These are phyloP conservation scores for Colletotrichum lentis DNA, from an alignment of 2,329 filamentous ascomycete genomes.

Conservation along the genomic window DNA sequence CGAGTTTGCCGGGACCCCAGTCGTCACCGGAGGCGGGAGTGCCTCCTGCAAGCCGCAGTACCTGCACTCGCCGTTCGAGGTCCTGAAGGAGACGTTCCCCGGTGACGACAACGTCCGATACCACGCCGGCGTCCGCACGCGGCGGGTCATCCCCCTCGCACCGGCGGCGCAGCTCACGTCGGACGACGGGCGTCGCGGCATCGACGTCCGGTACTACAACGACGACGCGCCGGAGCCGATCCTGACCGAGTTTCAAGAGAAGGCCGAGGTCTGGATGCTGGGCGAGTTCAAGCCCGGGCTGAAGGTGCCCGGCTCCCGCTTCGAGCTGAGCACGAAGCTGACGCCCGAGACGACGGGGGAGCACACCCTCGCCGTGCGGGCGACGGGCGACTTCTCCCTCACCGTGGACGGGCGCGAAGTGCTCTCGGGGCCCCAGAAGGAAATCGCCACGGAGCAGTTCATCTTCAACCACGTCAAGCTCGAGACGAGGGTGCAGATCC, in stretches of 20 bases:
- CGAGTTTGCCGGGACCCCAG: constrained; percentile 23
- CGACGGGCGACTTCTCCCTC: constrained; percentile 34
- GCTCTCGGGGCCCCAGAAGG: constrained; percentile 27
- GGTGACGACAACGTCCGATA: not conserved
- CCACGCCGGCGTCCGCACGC: constrained; percentile 28
- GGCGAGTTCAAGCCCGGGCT: constrained; percentile 38
- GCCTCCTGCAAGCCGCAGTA: constrained; percentile 37
- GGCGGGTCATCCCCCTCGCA: constrained; percentile 35
- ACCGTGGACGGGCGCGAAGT: constrained; percentile 34
- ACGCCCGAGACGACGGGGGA: constrained; percentile 32
- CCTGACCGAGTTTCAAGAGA: constrained; percentile 35
- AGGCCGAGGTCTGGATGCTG: constrained; percentile 39
- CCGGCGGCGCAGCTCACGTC: constrained; percentile 14
- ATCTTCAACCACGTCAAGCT: constrained; percentile 40
- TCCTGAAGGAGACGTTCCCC: constrained; percentile 13
- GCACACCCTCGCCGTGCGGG: constrained; percentile 36
- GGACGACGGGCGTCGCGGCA: constrained; percentile 31
- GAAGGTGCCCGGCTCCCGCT: constrained; percentile 33
- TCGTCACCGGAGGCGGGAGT: constrained; percentile 29
- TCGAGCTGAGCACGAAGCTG: constrained; percentile 35
- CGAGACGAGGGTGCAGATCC: constrained; percentile 33
- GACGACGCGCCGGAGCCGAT: constrained; percentile 28
- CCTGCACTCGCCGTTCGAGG: constrained; percentile 26
- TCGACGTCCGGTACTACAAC: constrained; percentile 38
- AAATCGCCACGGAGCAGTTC: constrained; percentile 38